Evolutionary conservation across 1,139 yeast genomes (phyloP).

Genomic region (Insectozyma bohioensis): DNA sequence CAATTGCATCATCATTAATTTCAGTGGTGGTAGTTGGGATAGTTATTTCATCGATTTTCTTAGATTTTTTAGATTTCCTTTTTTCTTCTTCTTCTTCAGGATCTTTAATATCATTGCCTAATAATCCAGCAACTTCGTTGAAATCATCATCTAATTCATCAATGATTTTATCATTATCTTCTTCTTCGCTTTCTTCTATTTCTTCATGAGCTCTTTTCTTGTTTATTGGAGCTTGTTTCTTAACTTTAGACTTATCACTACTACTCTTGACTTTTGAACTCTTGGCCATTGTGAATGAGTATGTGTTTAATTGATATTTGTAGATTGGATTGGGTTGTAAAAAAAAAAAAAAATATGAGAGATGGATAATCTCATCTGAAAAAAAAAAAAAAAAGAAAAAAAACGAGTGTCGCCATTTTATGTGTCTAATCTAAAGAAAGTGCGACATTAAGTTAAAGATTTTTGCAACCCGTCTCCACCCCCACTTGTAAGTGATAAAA

Average conservation of each 20-base stretch:
- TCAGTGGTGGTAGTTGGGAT: constrained; percentile 18
- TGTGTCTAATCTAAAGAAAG: too few species aligned
- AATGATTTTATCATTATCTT: constrained; percentile 44
- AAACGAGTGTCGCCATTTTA: too few species aligned
- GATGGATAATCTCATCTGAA: constrained; percentile 29
- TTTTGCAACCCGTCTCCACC: too few species aligned
- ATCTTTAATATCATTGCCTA: constrained; percentile 45
- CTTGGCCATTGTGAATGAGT: constrained; percentile 12
- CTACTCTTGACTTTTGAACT: constrained; percentile 8
- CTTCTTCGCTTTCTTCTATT: constrained; percentile 23
- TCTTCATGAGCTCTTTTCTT: constrained; percentile 14
- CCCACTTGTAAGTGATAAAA: too few species aligned
- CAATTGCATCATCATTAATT: constrained; percentile 26
- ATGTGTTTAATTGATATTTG: not conserved
- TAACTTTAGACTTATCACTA: constrained; percentile 1
- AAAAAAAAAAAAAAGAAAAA: constrained; percentile 1
- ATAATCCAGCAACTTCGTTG: constrained; percentile 54
- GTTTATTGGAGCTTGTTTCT: not conserved
- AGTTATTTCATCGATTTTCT: constrained; percentile 19
- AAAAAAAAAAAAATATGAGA: constrained; percentile 3
- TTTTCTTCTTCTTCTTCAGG: constrained; percentile 30
- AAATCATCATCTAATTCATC: constrained; percentile 52
- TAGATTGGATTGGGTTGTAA: not conserved
- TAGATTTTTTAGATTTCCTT: constrained; percentile 18
- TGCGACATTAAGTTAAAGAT: too few species aligned